A percentile compares a stretch with the other conserved stretches of the same genome.
Evolutionary conservation across 2,329 filamentous ascomycete genomes (phyloP).

Genomic region (Triangularia verruculosa): DNA sequence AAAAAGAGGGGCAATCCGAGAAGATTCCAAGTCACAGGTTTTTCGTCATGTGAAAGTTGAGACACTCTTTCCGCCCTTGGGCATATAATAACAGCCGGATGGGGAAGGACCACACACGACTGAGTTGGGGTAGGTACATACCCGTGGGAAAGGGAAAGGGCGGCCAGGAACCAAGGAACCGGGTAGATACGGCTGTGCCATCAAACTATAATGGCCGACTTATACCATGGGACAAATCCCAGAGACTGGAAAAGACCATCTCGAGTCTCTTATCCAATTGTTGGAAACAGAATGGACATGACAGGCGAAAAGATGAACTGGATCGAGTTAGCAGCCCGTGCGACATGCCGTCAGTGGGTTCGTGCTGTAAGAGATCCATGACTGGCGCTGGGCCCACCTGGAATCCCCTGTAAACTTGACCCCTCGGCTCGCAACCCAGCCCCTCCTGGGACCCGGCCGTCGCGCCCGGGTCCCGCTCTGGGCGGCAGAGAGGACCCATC

Average conservation of each 20-base stretch:
- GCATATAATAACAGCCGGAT: not conserved
- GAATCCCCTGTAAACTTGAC: not conserved
- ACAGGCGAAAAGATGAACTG: not conserved
- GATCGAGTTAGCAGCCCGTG: not conserved
- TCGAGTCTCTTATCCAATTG: not conserved
- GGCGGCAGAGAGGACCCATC: not conserved
- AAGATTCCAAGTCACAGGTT: no score
- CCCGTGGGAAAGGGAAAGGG: not conserved
- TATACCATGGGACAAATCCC: no score
- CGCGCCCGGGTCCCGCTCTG: constrained; percentile 9
- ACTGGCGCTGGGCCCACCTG: not conserved
- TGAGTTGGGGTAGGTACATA: not conserved
- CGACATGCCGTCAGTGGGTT: not conserved
- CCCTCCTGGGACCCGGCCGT: constrained; percentile 8
- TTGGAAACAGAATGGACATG: not conserved
- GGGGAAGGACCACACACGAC: not conserved
- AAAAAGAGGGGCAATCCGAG: not conserved
- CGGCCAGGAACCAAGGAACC: not conserved
- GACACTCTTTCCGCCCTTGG: not conserved
- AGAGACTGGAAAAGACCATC: not conserved
- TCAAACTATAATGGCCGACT: no score
- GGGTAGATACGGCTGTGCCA: not conserved
- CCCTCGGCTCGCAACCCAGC: constrained; percentile 9
- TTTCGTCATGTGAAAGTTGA: not conserved
- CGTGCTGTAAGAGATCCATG: not conserved